Percentiles rank a stretch among this genome's conserved stretches.
Conservation (phyloP, 2,329 filamentous ascomycete species). For the Rosellinia necatrix region DNA sequence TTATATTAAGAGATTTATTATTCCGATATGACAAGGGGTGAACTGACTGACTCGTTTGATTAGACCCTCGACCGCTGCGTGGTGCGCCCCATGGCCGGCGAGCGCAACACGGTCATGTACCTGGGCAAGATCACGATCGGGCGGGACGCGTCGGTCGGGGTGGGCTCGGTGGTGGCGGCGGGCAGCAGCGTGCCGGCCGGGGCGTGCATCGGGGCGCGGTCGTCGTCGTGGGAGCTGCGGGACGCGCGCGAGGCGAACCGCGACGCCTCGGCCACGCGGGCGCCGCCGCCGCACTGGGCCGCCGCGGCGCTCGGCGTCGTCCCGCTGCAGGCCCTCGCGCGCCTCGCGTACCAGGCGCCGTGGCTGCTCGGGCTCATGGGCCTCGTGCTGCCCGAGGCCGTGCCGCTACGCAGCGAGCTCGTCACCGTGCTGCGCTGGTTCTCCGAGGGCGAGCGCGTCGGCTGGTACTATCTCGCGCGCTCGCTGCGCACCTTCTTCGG, state of each 20-base stretch:
- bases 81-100: slow-evolving; percentile 57
- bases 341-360: slow-evolving; percentile 50
- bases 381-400: slow-evolving; percentile 48
- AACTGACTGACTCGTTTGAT: not conserved
- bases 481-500: slow-evolving; percentile 46
- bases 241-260: slow-evolving; percentile 54
- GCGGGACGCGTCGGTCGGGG: slow-evolving; percentile 51
- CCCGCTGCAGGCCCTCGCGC: slow-evolving; percentile 48
- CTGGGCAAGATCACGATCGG: slow-evolving; percentile 57
- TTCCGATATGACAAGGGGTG: too few species aligned
- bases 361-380: slow-evolving; percentile 51
- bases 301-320: slow-evolving; percentile 48
- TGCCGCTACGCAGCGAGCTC: slow-evolving; percentile 42
- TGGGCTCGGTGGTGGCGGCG: slow-evolving; percentile 55
- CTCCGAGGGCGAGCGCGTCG: slow-evolving; percentile 50
- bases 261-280: slow-evolving; percentile 45
- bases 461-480: slow-evolving; percentile 55
- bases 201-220: slow-evolving; percentile 60
- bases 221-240: slow-evolving; percentile 59
- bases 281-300: slow-evolving; percentile 51
- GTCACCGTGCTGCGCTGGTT: slow-evolving; percentile 53
- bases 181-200: slow-evolving; percentile 53
- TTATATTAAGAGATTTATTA: too few species aligned
- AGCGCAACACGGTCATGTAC: slow-evolving; percentile 63
- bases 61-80: slow-evolving; percentile 51